Conservation (phyloP, 352 stramenopile genomes). For the Pythium chondricola region DNA sequence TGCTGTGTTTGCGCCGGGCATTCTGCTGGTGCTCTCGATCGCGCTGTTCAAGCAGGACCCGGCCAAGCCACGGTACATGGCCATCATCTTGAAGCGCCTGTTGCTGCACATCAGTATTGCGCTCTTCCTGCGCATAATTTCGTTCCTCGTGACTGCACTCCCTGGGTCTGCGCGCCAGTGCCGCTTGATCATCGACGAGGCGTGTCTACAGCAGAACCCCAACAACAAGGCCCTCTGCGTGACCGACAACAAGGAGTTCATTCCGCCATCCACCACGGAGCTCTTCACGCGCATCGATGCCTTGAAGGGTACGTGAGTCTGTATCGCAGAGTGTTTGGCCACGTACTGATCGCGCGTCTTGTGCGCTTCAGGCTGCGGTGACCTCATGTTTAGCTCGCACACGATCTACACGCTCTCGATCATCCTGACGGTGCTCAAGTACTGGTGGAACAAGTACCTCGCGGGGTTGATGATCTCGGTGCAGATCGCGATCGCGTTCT, state of each 20-base stretch:
- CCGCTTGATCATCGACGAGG: slow-evolving; percentile 61
- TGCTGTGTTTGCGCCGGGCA: slow-evolving; percentile 59
- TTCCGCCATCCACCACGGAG: slow-evolving; percentile 37
- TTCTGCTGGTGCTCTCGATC: slow-evolving; percentile 60
- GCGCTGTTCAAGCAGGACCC: slow-evolving; percentile 60
- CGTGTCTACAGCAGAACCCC: slow-evolving; percentile 48
- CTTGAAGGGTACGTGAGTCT: slow-evolving; percentile 38
- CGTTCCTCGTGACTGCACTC: slow-evolving; percentile 74
- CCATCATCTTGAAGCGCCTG: slow-evolving; percentile 76
- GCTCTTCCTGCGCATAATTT: slow-evolving; percentile 62
- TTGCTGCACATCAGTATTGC: slow-evolving; percentile 76
- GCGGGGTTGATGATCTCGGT: slow-evolving; percentile 66
- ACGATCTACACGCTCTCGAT: slow-evolving; percentile 90
- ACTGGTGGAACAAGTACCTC: slow-evolving; percentile 78
- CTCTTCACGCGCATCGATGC: slow-evolving; percentile 71
- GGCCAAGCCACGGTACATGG: slow-evolving; percentile 59
- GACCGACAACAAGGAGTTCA: slow-evolving; percentile 66
- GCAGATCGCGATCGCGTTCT: slow-evolving; percentile 80
- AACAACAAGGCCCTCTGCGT: slow-evolving; percentile 47
- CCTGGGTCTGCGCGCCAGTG: slow-evolving; percentile 65
- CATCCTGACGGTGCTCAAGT: slow-evolving; percentile 82
- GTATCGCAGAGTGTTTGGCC: not conserved
- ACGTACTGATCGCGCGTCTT: slow-evolving; percentile 9
- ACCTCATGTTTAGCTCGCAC: slow-evolving; percentile 92
- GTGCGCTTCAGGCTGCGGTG: slow-evolving; percentile 53